These are phyloP conservation scores for Sporothrix sp. DNA, from an alignment of 2,329 filamentous ascomycete species.

Conservation along the genomic window DNA sequence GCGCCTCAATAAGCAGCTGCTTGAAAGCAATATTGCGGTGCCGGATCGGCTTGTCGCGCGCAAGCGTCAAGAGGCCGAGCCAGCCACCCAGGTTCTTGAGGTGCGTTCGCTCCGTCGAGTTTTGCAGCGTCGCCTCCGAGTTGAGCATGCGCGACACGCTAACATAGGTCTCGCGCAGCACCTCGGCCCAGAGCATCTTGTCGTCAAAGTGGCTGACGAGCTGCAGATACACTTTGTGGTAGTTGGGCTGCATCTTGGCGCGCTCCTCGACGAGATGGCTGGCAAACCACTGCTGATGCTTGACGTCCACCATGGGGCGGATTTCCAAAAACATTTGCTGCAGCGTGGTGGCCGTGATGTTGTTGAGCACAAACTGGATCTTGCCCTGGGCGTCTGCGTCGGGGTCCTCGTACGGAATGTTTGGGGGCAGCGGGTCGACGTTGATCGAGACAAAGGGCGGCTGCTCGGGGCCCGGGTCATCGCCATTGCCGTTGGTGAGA, in stretches of 20 bases:
- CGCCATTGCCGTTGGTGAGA: slow-evolving; percentile 60
- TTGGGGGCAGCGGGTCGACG: slow-evolving; percentile 57
- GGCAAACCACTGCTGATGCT: slow-evolving; percentile 93
- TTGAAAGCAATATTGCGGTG: slow-evolving; percentile 97
- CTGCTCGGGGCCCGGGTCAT: slow-evolving; percentile 43
- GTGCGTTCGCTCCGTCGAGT: slow-evolving; percentile 72
- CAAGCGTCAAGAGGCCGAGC: slow-evolving; percentile 87
- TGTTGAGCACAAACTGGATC: slow-evolving; percentile 93
- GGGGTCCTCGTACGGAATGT: slow-evolving; percentile 67
- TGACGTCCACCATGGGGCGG: slow-evolving; percentile 63
- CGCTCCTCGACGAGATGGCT: slow-evolving; percentile 90
- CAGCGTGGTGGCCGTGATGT: slow-evolving; percentile 83
- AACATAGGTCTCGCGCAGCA: slow-evolving; percentile 86
- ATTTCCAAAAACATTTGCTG: slow-evolving; percentile 76
- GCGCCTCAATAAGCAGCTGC: slow-evolving; percentile 84
- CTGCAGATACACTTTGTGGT: slow-evolving; percentile 85
- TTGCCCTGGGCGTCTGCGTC: slow-evolving; percentile 80
- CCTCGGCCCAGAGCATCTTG: slow-evolving; percentile 70
- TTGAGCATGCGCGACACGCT: slow-evolving; percentile 83
- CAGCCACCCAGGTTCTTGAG: slow-evolving; percentile 90
- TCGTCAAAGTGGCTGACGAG: slow-evolving; percentile 76
- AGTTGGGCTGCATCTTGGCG: slow-evolving; percentile 95
- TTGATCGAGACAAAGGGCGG: slow-evolving; percentile 71
- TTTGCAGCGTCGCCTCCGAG: slow-evolving; percentile 76
- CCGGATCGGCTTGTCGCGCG: slow-evolving; percentile 88